Conservation (phyloP, 345 rosid species). For the Brassica incana region DNA sequence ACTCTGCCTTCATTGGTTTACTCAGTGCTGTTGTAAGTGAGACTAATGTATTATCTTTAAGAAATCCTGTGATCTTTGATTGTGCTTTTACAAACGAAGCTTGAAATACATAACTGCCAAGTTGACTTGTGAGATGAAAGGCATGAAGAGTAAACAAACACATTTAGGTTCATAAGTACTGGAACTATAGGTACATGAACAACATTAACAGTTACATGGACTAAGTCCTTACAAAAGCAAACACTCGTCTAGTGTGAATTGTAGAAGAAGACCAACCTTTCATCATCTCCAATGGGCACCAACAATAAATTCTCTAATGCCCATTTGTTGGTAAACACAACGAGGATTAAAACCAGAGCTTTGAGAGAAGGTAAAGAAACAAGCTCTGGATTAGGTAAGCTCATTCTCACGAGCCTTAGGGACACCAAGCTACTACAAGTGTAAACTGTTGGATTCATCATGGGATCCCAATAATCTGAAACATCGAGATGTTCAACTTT, state of each 20-base stretch:
- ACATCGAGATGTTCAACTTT: too few relatives aligned
- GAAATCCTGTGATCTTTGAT: background rate
- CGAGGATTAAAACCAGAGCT: too few relatives aligned
- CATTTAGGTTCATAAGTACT: background rate
- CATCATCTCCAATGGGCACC: background rate
- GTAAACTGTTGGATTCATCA: too few relatives aligned
- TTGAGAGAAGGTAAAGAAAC: too few relatives aligned
- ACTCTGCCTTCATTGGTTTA: too few relatives aligned
- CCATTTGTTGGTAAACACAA: too few relatives aligned
- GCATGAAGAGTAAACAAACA: background rate
- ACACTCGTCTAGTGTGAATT: background rate
- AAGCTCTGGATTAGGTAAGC: too few relatives aligned
- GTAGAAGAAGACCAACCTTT: background rate
- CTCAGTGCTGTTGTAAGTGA: background rate
- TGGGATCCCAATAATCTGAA: too few relatives aligned
- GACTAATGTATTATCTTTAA: background rate
- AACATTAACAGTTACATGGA: background rate
- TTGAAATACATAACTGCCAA: background rate
- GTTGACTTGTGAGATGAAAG: slow-evolving; percentile 1
- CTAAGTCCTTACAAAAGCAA: background rate
- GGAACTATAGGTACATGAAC: background rate
- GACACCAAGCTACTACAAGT: too few relatives aligned
- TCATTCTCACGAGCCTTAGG: too few relatives aligned
- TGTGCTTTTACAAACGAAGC: slow-evolving; percentile 12
- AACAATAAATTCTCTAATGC: too few relatives aligned